Conservation (phyloP, 2,329 filamentous ascomycete genomes). For the Colletotrichum siamense region DNA sequence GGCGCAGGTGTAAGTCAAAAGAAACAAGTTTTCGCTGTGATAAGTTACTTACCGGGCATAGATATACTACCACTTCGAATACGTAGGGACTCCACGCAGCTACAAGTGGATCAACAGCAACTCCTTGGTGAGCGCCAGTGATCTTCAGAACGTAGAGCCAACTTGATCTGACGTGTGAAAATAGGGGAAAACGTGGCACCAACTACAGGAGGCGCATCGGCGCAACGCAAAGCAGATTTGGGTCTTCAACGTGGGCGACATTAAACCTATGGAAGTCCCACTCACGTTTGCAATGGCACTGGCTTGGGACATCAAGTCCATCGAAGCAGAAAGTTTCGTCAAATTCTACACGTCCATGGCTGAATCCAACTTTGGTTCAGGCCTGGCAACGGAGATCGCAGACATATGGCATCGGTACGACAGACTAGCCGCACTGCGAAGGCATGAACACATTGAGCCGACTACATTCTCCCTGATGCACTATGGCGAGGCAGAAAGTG, state of each 20-base stretch:
- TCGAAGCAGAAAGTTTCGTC: constrained; percentile 46
- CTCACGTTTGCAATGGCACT: constrained; percentile 61
- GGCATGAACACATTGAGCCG: constrained; percentile 65
- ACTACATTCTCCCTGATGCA: constrained; percentile 63
- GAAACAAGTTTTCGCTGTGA: neutral
- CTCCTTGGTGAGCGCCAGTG: constrained; percentile 44
- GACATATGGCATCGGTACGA: constrained; percentile 59
- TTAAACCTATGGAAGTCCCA: constrained; percentile 63
- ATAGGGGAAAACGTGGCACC: constrained; percentile 48
- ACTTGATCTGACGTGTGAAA: neutral
- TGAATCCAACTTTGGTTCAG: constrained; percentile 44
- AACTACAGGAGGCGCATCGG: constrained; percentile 60
- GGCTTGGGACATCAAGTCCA: constrained; percentile 58
- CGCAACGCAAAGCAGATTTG: constrained; percentile 57
- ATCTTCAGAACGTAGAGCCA: neutral
- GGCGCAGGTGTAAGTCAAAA: constrained; percentile 56
- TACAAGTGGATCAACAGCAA: constrained; percentile 70
- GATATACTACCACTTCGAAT: constrained; percentile 63
- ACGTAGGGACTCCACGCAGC: constrained; percentile 64
- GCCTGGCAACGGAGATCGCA: constrained; percentile 51
- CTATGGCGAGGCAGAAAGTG: constrained; percentile 63
- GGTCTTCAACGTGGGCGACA: constrained; percentile 68
- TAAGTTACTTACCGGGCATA: constrained; percentile 24
- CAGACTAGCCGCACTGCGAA: constrained; percentile 52
- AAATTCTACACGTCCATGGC: constrained; percentile 5